These are phyloP conservation scores for Vishniacozyma victoriae DNA, from an alignment of 768 basidiomycete genomes.

Conservation along the genomic window DNA sequence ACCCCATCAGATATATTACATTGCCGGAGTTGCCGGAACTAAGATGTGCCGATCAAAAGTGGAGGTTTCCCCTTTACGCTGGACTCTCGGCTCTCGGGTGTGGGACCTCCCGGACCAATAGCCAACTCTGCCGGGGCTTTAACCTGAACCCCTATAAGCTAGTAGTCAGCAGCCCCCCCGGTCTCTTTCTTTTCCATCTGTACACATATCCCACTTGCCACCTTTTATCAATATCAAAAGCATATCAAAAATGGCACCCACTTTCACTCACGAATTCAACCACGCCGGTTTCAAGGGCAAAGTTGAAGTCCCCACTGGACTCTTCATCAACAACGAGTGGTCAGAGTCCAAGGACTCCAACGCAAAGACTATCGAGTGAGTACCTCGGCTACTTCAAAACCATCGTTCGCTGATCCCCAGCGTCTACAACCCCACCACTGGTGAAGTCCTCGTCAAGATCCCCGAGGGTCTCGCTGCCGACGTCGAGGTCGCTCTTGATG, in stretches of 20 bases:
- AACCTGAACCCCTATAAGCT: too few relatives aligned
- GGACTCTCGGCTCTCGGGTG: too few relatives aligned
- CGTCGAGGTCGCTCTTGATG: conserved; percentile 74
- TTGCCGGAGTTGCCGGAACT: too few relatives aligned
- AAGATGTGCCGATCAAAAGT: too few relatives aligned
- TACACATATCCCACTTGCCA: not conserved
- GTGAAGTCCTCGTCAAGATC: conserved; percentile 39
- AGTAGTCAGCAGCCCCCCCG: too few relatives aligned
- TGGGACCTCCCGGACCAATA: too few relatives aligned
- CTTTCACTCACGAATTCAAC: conserved; percentile 41
- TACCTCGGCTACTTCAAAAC: conserved; percentile 2
- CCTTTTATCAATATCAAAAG: not conserved
- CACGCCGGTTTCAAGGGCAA: conserved; percentile 44
- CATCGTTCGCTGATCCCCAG: conserved; percentile 16
- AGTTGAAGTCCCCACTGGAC: conserved; percentile 62
- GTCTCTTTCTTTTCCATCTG: not conserved
- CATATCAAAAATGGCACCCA: conserved; percentile 21
- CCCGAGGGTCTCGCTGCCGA: conserved; percentile 50
- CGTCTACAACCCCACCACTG: conserved; percentile 47
- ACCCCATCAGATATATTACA: too few relatives aligned
- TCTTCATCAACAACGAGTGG: conserved; percentile 90
- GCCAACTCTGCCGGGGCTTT: too few relatives aligned
- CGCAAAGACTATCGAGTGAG: conserved; percentile 43
- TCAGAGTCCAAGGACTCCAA: conserved; percentile 49
- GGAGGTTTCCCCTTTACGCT: too few relatives aligned